A percentile compares a stretch with the other conserved stretches of the same genome.
Conservation (phyloP, 768 basidiomycete species). For the Pulveroboletus frians region DNA sequence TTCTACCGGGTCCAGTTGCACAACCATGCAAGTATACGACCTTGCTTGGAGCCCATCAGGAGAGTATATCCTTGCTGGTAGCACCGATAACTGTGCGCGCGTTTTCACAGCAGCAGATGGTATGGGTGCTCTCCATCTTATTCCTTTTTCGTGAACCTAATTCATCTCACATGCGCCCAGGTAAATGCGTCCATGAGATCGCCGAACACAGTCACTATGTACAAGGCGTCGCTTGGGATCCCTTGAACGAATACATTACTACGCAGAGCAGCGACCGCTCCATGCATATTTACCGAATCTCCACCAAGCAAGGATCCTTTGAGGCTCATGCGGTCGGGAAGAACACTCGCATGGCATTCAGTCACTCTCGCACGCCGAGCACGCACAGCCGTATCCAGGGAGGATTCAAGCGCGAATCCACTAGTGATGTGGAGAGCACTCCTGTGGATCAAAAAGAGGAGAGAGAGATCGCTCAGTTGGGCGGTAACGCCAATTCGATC, state of each 20-base stretch:
- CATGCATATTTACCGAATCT: constrained; percentile 90
- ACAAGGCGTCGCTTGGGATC: constrained; percentile 99
- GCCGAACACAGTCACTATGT: constrained; percentile 96
- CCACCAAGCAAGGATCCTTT: constrained; percentile 71
- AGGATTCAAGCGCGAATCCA: constrained; percentile 64
- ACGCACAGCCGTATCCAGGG: constrained; percentile 51
- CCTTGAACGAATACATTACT: constrained; percentile 93
- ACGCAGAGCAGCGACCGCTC: constrained; percentile 96
- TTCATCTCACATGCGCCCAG: constrained; percentile 33
- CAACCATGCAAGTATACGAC: constrained; percentile 96
- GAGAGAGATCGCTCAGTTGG: constrained; percentile 24
- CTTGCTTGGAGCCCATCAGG: constrained; percentile 96
- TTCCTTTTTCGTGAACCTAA: neutral
- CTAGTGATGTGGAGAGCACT: constrained; percentile 70
- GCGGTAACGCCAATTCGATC: constrained; percentile 29
- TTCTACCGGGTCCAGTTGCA: constrained; percentile 52
- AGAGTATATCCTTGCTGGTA: constrained; percentile 91
- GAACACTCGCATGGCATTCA: constrained; percentile 67
- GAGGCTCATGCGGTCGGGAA: constrained; percentile 90
- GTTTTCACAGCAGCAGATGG: constrained; percentile 76
- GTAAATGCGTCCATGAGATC: constrained; percentile 83
- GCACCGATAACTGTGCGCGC: constrained; percentile 91
- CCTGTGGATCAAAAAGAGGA: constrained; percentile 54
- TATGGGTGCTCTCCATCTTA: constrained; percentile 27
- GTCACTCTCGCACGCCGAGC: constrained; percentile 70